phyloP scores from a whole-genome alignment of 2,329 filamentous ascomycete genomes.

The Onygenales sp. region DNA sequence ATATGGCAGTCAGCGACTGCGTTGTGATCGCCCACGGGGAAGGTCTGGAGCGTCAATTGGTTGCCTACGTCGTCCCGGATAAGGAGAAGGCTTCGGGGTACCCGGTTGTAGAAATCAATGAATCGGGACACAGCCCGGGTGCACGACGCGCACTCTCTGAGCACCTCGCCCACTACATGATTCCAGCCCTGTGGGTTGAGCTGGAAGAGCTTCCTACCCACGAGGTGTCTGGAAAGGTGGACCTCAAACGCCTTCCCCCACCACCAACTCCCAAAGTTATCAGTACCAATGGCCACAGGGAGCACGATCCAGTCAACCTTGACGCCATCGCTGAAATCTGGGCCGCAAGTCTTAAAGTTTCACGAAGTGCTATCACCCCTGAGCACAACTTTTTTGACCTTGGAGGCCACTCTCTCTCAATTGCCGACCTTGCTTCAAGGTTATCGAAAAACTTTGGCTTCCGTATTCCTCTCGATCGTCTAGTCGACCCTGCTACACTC shows the following conservation, averaged over 20 bases:
- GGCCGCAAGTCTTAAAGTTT: conserved; percentile 61
- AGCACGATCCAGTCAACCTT: conserved; percentile 55
- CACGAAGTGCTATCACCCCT: conserved; percentile 50
- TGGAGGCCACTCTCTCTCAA: conserved; percentile 65
- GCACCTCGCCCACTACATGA: conserved; percentile 73
- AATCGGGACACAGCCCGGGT: conserved; percentile 60
- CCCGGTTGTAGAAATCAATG: conserved; percentile 56
- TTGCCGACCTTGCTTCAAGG: conserved; percentile 67
- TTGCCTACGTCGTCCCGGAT: conserved; percentile 67
- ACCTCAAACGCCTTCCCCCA: conserved; percentile 60
- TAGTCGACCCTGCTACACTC: conserved; percentile 63
- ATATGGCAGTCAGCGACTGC: conserved; percentile 62
- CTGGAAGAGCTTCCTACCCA: conserved; percentile 63
- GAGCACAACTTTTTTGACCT: conserved; percentile 75
- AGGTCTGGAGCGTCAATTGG: conserved; percentile 63
- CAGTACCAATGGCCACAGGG: conserved; percentile 35
- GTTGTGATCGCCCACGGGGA: conserved; percentile 67
- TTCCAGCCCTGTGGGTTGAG: conserved; percentile 68
- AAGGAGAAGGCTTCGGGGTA: conserved; percentile 46
- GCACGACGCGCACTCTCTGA: conserved; percentile 56
- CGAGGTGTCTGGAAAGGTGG: conserved; percentile 69
- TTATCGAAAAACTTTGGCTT: conserved; percentile 63
- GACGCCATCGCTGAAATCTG: conserved; percentile 62
- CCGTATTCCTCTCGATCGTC: conserved; percentile 58
- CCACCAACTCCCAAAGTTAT: conserved; percentile 45